Base-by-base conservation (phyloP, 345 rosid species). In the Murraya paniculata region DNA sequence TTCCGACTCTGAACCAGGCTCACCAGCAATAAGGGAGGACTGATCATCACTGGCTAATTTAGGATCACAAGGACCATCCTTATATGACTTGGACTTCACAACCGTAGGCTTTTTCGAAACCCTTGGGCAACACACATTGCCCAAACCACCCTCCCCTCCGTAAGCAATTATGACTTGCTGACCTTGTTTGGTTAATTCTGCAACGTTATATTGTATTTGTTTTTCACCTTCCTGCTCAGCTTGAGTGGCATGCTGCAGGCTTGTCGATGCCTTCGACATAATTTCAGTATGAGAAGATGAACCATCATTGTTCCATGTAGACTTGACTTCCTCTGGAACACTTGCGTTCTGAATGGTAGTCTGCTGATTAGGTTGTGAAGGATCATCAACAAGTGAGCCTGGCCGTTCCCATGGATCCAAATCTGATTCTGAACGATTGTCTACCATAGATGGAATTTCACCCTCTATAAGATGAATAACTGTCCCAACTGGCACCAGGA, bases 331-430 rank as follows among this genome's bases (percentile, higher is more conserved):
- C 59, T 83, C 85, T 53, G 41, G 67, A 35, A 62, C 33, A 45
- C 19, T 67, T 25, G 28, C 59, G 27, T 71, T 83, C 70, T 73
- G 56, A 18, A 74, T 78, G 61, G 65, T 68, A 36, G 76, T 24
- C 64, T 80, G 82, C 68, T 75, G 78, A 55, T 81, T 61, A 64
- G 67, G n/a, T 64, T 75, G 79, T 39, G 83, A 79, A 57, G 84
- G 81, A 65, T 84, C 85, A 25, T 78, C 79, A 69, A 69, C 91
- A 56, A 95, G 87, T 36, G 84, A 79, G 22, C 98, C 98, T 1
- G 97, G 98, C 87, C 91, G 91, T 25, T 95, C 99, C 98, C 98
- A 95, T 3, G 98, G 99, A 85, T 93, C 96, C 80, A 88, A 80
- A 81, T 83, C 87, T 73, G 74, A 71, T 4, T 80, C 81, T 59